Evolutionary conservation across 306 rosid genomes (phyloP).

Genomic region (Prunus persica): Prunus_persica_NCBIv2 NC_034012.1:24676001-24676500

Average conservation of each 20-base stretch:
- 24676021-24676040: conserved; percentile 16
- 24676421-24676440: conserved; percentile 8
- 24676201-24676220: conserved; percentile 36
- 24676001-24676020: conserved; percentile 12
- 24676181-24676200: conserved; percentile 26
- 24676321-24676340: neutral
- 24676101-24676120: neutral
- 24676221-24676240: conserved; percentile 28
- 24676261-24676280: conserved; percentile 32
- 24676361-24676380: conserved; percentile 38
- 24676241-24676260: conserved; percentile 33
- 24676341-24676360: conserved; percentile 4
- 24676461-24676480: neutral
- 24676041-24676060: neutral
- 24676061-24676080: neutral
- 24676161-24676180: conserved; percentile 30
- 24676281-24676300: conserved; percentile 16
- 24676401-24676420: conserved; percentile 9
- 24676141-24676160: conserved; percentile 28
- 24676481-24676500: neutral
- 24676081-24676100: neutral
- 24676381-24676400: conserved; percentile 7
- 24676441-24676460: neutral
- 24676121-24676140: conserved; percentile 21
- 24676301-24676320: conserved; percentile 22